Evolutionary conservation across 164 flowering plant genomes (phyloP).

Genomic region (Tetrastigma voinierianum): DNA sequence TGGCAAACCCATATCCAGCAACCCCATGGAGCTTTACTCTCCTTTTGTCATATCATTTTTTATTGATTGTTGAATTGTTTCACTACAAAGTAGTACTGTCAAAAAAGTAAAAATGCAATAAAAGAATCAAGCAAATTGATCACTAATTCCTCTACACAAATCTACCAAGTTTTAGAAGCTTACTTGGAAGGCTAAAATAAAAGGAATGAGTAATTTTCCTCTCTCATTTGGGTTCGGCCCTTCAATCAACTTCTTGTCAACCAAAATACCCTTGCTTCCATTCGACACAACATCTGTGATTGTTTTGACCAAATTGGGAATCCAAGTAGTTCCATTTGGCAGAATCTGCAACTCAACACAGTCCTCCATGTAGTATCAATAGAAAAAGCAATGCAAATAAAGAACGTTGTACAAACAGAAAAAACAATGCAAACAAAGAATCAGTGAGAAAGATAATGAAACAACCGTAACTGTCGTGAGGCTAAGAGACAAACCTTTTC

Average conservation of each 20-base stretch:
- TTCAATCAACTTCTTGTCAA: slow-evolving; percentile 81
- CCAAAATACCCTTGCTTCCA: slow-evolving; percentile 66
- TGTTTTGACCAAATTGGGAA: slow-evolving; percentile 61
- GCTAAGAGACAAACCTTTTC: slow-evolving; percentile 63
- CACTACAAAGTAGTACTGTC: slow-evolving; percentile 66
- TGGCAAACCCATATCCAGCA: slow-evolving; percentile 42
- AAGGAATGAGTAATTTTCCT: slow-evolving; percentile 71
- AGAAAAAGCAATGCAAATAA: too few relatives aligned
- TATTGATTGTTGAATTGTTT: slow-evolving; percentile 52
- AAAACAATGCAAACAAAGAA: slow-evolving; percentile 1
- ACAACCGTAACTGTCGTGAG: not conserved
- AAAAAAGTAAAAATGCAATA: slow-evolving; percentile 10
- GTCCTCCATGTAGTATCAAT: too few relatives aligned
- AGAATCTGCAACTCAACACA: slow-evolving; percentile 51
- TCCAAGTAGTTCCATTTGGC: slow-evolving; percentile 87
- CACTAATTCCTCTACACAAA: not conserved
- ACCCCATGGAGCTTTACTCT: slow-evolving; percentile 57
- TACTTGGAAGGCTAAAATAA: slow-evolving; percentile 73
- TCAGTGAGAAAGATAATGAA: not conserved
- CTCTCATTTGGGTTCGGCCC: slow-evolving; percentile 83
- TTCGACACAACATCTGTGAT: slow-evolving; percentile 65
- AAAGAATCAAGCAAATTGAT: not conserved
- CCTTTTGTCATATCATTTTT: slow-evolving; percentile 51
- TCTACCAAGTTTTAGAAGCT: slow-evolving; percentile 2
- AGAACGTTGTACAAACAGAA: not conserved